These are phyloP conservation scores for Penicillium coffeae DNA, from an alignment of 495 filamentous ascomycete species.

Conservation along the genomic window DNA sequence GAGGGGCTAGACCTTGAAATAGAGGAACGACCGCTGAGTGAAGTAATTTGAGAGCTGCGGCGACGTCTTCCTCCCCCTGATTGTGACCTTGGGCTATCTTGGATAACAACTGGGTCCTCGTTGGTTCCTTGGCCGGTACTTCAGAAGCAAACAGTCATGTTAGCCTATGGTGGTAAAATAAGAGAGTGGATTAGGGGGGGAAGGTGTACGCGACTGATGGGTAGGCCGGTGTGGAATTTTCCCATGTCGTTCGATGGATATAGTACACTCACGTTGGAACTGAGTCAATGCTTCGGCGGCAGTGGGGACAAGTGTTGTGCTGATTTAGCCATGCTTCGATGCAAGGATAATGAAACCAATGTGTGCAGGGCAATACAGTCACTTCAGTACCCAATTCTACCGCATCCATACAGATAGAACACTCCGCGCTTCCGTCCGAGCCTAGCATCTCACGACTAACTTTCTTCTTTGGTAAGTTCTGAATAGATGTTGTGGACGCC, in stretches of 20 bases:
- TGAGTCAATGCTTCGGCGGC: conserved; percentile 66
- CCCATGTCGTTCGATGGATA: not conserved
- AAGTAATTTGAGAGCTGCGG: conserved; percentile 18
- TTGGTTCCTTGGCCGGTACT: conserved; percentile 23
- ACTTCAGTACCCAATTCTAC: conserved; percentile 72
- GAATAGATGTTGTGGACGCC: conserved; percentile 70
- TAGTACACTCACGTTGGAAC: conserved; percentile 23
- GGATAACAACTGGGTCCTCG: conserved; percentile 28
- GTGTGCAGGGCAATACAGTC: conserved; percentile 75
- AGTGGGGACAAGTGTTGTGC: conserved; percentile 90
- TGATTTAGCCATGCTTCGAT: conserved; percentile 76
- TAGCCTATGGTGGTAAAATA: not conserved
- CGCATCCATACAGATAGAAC: conserved; percentile 91
- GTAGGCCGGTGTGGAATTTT: not conserved
- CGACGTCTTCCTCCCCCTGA: conserved; percentile 11
- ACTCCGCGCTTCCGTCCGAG: conserved; percentile 65
- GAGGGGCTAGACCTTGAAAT: conserved; percentile 7
- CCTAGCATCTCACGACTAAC: conserved; percentile 64
- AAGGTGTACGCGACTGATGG: too few species aligned
- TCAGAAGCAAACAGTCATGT: not conserved
- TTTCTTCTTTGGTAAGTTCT: conserved; percentile 63
- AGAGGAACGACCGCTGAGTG: conserved; percentile 19
- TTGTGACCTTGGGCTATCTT: conserved; percentile 24
- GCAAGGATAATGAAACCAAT: conserved; percentile 86
- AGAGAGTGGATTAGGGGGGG: too few species aligned